Conservation (phyloP, 1,284 basidiomycete genomes). For the Ganoderma resinaceum region DNA sequence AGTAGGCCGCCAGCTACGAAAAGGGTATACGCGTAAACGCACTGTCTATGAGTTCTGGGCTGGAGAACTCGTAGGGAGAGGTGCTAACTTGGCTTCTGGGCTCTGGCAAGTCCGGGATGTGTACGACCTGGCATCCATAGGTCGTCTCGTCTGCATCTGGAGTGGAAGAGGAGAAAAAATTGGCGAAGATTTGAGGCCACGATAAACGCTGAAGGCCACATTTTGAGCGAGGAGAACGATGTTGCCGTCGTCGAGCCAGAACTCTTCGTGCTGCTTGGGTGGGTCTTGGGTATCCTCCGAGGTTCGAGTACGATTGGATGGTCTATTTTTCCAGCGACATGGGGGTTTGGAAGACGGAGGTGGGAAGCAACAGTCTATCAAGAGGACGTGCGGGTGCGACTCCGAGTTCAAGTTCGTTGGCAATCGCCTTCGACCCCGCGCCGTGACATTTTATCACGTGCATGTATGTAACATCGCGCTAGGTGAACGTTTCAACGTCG, state of each 20-base stretch:
- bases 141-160: conserved; percentile 11
- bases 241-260: conserved; percentile 8
- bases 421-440: neutral
- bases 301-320: neutral
- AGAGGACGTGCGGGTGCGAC: too few species aligned
- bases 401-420: too few species aligned
- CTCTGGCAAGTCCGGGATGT: conserved; percentile 2
- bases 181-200: conserved; percentile 24
- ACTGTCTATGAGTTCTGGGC: neutral
- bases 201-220: conserved; percentile 25
- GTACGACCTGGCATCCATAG: conserved; percentile 15
- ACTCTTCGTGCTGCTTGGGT: neutral
- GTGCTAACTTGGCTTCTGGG: neutral
- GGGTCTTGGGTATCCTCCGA: neutral
- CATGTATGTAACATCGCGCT: too few species aligned
- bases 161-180: conserved; percentile 27
- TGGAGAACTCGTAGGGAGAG: neutral
- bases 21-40: too few species aligned
- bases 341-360: neutral
- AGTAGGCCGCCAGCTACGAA: neutral
- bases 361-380: neutral
- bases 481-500: too few species aligned
- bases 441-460: neutral
- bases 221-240: neutral
- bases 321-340: neutral